These are phyloP conservation scores for Hanseniaspora hatyaiensis DNA, from an alignment of 805 yeast genomes.

Conservation along the genomic window DNA sequence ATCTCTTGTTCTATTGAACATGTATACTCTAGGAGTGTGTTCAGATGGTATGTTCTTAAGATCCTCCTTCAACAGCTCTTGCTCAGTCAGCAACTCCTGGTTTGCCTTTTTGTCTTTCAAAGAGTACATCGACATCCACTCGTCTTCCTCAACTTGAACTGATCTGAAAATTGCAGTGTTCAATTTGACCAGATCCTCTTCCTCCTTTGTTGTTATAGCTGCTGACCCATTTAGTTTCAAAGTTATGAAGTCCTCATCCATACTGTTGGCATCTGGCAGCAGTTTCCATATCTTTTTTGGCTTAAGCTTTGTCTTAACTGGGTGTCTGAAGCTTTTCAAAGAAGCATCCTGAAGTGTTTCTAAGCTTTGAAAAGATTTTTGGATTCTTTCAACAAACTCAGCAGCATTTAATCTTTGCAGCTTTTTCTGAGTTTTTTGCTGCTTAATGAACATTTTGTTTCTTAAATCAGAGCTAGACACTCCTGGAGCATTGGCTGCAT, in stretches of 20 bases:
- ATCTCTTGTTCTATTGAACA: slow-evolving; percentile 59
- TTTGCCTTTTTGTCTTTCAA: slow-evolving; percentile 36
- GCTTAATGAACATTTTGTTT: slow-evolving; percentile 18
- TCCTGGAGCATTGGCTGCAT: slow-evolving; percentile 23
- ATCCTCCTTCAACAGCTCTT: slow-evolving; percentile 31
- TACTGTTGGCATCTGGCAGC: slow-evolving; percentile 80
- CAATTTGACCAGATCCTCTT: slow-evolving; percentile 30
- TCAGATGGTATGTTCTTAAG: slow-evolving; percentile 29
- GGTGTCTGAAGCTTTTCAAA: slow-evolving; percentile 50
- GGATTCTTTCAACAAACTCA: slow-evolving; percentile 39
- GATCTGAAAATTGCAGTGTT: slow-evolving; percentile 62
- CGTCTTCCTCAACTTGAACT: slow-evolving; percentile 53
- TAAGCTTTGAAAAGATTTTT: slow-evolving; percentile 60
- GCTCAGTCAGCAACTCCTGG: slow-evolving; percentile 30
- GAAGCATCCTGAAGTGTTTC: slow-evolving; percentile 28
- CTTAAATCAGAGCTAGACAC: slow-evolving; percentile 15
- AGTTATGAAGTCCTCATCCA: slow-evolving; percentile 63
- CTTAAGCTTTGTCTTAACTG: slow-evolving; percentile 56
- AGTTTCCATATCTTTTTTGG: slow-evolving; percentile 73
- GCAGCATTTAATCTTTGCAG: slow-evolving; percentile 24
- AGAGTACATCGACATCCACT: slow-evolving; percentile 65
- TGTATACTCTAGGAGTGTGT: slow-evolving; percentile 41
- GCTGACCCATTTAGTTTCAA: slow-evolving; percentile 51
- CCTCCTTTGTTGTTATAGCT: slow-evolving; percentile 30
- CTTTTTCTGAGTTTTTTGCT: slow-evolving; percentile 18